Percentiles rank a stretch among this genome's conserved stretches.
Conservation (phyloP, 805 yeast species). For the Candida odintsovae region DNA sequence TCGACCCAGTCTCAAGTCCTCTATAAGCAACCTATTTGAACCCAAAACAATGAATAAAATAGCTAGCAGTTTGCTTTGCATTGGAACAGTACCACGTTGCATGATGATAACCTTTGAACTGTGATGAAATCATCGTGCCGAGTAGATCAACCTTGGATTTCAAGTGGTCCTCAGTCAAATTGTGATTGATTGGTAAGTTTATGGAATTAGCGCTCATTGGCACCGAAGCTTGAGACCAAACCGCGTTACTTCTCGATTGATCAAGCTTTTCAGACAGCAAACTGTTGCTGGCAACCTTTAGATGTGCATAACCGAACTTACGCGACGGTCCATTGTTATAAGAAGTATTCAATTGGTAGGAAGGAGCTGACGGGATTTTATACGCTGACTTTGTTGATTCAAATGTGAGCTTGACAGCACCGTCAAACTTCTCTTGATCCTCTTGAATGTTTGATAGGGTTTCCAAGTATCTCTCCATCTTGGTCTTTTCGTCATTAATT, state of each 20-base stretch:
- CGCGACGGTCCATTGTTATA: neutral
- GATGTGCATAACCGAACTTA: neutral
- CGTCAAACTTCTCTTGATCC: neutral
- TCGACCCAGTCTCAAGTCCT: constrained; percentile 67
- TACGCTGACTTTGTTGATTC: neutral
- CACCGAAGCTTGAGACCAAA: neutral
- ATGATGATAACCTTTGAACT: constrained; percentile 48
- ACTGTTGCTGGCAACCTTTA: neutral
- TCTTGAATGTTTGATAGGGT: neutral
- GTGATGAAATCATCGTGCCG: neutral
- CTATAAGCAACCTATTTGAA: constrained; percentile 55
- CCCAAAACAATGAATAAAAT: constrained; percentile 52
- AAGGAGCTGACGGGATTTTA: neutral
- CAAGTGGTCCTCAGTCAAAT: neutral
- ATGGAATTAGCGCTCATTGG: neutral
- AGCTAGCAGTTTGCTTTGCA: constrained; percentile 56
- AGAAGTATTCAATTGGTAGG: neutral
- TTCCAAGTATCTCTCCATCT: neutral
- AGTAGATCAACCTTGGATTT: neutral
- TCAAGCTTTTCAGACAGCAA: neutral
- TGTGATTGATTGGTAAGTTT: neutral
- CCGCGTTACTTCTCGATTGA: neutral
- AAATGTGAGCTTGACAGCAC: neutral
- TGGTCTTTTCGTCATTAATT: neutral
- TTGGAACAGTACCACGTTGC: constrained; percentile 71